Evolutionary conservation across 345 rosid genomes (phyloP).

Genomic region (sweet orange (Citrus sinensis)): DNA sequence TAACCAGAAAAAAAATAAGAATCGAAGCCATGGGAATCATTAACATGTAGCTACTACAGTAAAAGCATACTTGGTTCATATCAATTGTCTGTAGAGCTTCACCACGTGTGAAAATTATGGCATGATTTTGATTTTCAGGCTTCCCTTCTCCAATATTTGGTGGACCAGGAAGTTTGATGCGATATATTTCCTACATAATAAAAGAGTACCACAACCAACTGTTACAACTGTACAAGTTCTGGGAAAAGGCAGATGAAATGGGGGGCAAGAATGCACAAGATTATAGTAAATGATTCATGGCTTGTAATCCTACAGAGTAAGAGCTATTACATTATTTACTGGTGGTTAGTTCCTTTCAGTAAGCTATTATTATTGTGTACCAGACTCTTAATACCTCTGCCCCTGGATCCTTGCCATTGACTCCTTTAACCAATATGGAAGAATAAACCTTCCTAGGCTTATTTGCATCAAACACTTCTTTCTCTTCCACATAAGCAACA

Average conservation of each 20-base stretch:
- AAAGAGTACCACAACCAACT: not conserved
- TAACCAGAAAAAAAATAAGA: constrained; percentile 21
- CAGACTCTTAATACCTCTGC: not conserved
- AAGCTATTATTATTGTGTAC: not conserved
- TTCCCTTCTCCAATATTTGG: constrained; percentile 97
- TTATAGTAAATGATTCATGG: not conserved
- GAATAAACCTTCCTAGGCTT: constrained; percentile 58
- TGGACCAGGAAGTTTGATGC: constrained; percentile 90
- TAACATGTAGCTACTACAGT: constrained; percentile 4
- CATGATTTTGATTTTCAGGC: constrained; percentile 97
- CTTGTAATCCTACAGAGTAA: not conserved
- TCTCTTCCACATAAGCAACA: constrained; percentile 94
- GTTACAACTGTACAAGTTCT: not conserved
- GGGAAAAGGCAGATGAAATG: not conserved
- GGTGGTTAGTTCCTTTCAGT: not conserved
- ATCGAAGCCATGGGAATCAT: constrained; percentile 5
- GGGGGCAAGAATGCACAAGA: not conserved
- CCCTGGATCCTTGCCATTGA: constrained; percentile 52
- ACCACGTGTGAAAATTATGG: constrained; percentile 89
- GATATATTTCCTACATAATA: constrained; percentile 66
- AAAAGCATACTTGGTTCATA: constrained; percentile 82
- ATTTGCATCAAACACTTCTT: constrained; percentile 57
- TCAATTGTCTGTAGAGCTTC: constrained; percentile 96
- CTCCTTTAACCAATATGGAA: constrained; percentile 83
- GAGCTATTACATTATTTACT: not conserved